A percentile compares a stretch with the other conserved stretches of the same genome.
Conservation (phyloP, 768 basidiomycete genomes). For the Paxillus ammoniavirescens region DNA sequence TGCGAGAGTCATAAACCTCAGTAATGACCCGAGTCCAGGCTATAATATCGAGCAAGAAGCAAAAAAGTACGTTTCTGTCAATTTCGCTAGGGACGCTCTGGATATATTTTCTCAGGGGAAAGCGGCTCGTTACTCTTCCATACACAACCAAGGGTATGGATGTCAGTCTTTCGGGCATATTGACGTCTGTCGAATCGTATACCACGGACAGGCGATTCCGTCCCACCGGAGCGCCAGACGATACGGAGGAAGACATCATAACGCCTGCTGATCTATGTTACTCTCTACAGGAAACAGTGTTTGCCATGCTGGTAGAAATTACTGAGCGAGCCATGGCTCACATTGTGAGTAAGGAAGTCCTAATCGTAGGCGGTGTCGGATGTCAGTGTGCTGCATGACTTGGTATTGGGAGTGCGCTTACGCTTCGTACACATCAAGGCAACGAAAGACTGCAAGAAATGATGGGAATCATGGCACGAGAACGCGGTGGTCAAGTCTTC, state of each 20-base stretch:
- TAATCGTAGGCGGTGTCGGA: slow-evolving; percentile 99
- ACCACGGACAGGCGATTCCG: slow-evolving; percentile 85
- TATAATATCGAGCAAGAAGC: slow-evolving; percentile 98
- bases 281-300: slow-evolving; percentile 94
- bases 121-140: slow-evolving; percentile 76
- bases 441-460: slow-evolving; percentile 94
- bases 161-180: slow-evolving; percentile 89
- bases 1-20: slow-evolving; percentile 88
- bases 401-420: neutral
- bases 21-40: slow-evolving; percentile 95
- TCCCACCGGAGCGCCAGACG: slow-evolving; percentile 37
- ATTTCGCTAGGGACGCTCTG: neutral
- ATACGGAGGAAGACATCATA: slow-evolving; percentile 61
- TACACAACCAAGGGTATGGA: slow-evolving; percentile 99
- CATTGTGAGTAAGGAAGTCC: slow-evolving; percentile 91
- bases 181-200: slow-evolving; percentile 85
- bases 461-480: slow-evolving; percentile 97
- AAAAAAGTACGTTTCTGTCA: slow-evolving; percentile 58
- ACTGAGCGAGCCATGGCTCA: slow-evolving; percentile 99
- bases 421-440: slow-evolving; percentile 44
- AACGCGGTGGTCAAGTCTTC: slow-evolving; percentile 86
- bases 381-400: slow-evolving; percentile 53
- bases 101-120: slow-evolving; percentile 56
- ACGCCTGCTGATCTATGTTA: slow-evolving; percentile 97
- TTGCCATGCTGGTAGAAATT: slow-evolving; percentile 98